These are phyloP conservation scores for Linnemannia exigua DNA, from an alignment of 192 early-diverging fungal genomes.

Conservation along the genomic window DNA sequence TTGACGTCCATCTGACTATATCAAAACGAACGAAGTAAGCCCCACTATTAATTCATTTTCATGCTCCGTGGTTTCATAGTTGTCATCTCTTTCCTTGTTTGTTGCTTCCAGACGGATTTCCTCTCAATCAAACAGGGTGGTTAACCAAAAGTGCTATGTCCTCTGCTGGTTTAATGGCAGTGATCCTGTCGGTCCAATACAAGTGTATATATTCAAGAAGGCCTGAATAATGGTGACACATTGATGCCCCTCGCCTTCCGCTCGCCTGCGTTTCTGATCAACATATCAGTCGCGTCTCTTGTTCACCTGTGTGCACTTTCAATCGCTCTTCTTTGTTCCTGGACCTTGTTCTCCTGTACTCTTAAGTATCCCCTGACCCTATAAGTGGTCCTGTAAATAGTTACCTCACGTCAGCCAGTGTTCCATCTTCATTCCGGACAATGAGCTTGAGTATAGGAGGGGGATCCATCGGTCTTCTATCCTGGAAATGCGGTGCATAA, in stretches of 20 bases:
- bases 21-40: neutral
- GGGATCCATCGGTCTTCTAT: conserved; percentile 76
- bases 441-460: conserved; percentile 76
- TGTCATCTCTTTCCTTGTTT: neutral
- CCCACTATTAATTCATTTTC: neutral
- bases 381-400: conserved; percentile 18
- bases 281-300: neutral
- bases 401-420: conserved; percentile 68
- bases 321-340: neutral
- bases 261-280: neutral
- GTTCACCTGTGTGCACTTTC: neutral
- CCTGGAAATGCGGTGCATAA: conserved; percentile 45
- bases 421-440: conserved; percentile 65
- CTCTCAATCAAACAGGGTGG: neutral
- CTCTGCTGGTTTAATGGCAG: neutral
- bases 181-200: neutral
- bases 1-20: conserved; percentile 61
- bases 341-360: neutral
- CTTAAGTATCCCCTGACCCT: neutral
- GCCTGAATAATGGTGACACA: too few relatives aligned
- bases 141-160: neutral
- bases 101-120: neutral
- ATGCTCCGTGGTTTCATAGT: neutral
- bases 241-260: neutral
- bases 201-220: neutral